A percentile compares a stretch with the other conserved stretches of the same genome.
phyloP scores from a whole-genome alignment of 257 asterid species.

The Nicotiana tomentosiformis region DNA sequence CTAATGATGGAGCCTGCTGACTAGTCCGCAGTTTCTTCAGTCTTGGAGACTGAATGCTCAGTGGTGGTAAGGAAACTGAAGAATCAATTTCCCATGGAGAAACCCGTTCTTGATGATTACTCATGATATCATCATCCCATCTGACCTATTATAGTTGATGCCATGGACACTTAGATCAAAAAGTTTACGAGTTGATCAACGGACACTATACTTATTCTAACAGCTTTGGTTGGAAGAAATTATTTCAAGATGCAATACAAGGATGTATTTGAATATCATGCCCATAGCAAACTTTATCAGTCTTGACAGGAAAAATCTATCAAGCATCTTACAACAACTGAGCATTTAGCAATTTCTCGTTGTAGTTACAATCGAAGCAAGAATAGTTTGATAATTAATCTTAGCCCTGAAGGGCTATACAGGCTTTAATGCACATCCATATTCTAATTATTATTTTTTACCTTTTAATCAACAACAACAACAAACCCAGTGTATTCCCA shows the following conservation, averaged over 20 bases:
- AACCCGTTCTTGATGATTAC: slow-evolving; percentile 80
- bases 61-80: slow-evolving; percentile 70
- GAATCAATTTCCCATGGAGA: slow-evolving; percentile 97
- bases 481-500: too few relatives aligned
- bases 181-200: background rate
- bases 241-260: background rate
- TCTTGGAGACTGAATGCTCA: slow-evolving; percentile 71
- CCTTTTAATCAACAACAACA: background rate
- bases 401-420: background rate
- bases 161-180: slow-evolving; percentile 7
- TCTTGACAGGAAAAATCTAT: background rate
- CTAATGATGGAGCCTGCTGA: slow-evolving; percentile 50
- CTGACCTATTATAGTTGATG: slow-evolving; percentile 52
- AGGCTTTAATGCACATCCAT: background rate
- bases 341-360: background rate
- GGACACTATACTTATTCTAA: background rate
- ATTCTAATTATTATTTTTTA: background rate
- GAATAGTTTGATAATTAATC: background rate
- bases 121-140: slow-evolving; percentile 82
- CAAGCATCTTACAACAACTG: background rate
- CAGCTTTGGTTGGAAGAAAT: background rate
- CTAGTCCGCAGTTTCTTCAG: slow-evolving; percentile 73
- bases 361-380: background rate
- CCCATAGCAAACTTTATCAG: background rate
- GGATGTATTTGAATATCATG: background rate